Conservation (phyloP, 495 filamentous ascomycete species). For the Chaetomium tenue region DNA sequence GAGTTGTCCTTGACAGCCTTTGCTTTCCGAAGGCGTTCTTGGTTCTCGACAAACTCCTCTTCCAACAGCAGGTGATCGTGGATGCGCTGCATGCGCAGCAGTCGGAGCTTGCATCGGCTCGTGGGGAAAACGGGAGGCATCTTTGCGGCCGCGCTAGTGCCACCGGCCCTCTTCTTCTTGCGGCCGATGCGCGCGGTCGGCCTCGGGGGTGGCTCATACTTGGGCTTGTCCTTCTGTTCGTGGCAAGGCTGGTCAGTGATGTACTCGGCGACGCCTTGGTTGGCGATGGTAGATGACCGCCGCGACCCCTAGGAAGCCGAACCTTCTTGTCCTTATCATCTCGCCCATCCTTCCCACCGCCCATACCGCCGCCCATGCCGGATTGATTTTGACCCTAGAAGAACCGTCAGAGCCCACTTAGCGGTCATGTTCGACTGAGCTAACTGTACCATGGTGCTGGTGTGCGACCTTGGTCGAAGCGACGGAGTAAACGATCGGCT, state of each 20-base stretch:
- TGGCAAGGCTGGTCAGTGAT: constrained; percentile 25
- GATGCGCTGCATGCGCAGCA: constrained; percentile 96
- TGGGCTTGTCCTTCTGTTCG: constrained; percentile 93
- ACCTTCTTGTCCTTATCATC: constrained; percentile 97
- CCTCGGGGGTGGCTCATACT: constrained; percentile 96
- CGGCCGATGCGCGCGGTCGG: constrained; percentile 97
- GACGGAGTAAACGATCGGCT: not conserved
- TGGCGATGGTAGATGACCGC: not conserved
- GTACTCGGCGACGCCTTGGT: not conserved
- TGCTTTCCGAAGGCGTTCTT: constrained; percentile 87
- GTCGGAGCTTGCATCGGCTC: constrained; percentile 93
- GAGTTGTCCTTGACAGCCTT: constrained; percentile 73
- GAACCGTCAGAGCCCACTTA: constrained; percentile 26
- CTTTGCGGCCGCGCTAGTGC: constrained; percentile 90
- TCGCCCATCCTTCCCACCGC: constrained; percentile 68
- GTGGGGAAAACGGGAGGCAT: constrained; percentile 91
- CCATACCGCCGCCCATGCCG: constrained; percentile 73
- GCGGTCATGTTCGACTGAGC: not conserved
- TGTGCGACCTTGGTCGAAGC: not conserved
- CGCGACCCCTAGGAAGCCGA: constrained; percentile 28
- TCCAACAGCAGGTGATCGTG: constrained; percentile 96
- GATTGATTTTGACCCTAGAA: constrained; percentile 84
- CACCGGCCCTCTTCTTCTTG: constrained; percentile 92
- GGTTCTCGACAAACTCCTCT: constrained; percentile 98
- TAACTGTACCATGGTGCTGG: constrained; percentile 33